phyloP scores from a whole-genome alignment of 768 basidiomycete genomes.

The Termitomyces sp. region DNA sequence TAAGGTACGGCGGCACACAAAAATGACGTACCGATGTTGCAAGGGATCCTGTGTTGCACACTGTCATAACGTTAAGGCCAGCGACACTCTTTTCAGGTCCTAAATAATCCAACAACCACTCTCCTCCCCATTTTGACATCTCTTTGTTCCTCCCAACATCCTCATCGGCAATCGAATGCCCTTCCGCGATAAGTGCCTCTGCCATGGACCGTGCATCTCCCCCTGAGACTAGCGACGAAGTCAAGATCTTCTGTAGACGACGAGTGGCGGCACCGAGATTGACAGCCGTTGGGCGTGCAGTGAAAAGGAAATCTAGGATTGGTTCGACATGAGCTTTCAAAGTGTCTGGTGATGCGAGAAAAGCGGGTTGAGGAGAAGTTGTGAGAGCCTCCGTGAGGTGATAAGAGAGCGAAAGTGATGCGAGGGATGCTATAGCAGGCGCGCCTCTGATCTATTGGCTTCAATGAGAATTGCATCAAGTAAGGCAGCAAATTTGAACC shows the following conservation, averaged over 20 bases:
- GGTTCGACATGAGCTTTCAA: constrained; percentile 52
- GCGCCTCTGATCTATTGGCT: constrained; percentile 66
- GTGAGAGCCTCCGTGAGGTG: constrained; percentile 51
- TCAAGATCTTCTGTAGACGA: constrained; percentile 54
- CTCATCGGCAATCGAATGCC: constrained; percentile 71
- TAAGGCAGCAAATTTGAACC: constrained; percentile 30
- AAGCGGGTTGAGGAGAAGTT: constrained; percentile 42
- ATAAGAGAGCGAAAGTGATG: constrained; percentile 70
- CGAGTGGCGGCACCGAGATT: constrained; percentile 86
- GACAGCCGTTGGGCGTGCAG: constrained; percentile 93
- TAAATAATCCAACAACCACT: constrained; percentile 66
- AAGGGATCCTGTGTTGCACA: constrained; percentile 96
- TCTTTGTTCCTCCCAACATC: constrained; percentile 81
- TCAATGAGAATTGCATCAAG: constrained; percentile 2
- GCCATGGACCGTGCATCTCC: constrained; percentile 43
- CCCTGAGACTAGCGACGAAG: constrained; percentile 33
- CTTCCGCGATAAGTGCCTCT: constrained; percentile 62
- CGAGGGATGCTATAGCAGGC: constrained; percentile 91
- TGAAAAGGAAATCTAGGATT: constrained; percentile 68
- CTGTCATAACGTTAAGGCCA: constrained; percentile 78
- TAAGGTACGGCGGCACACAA: not conserved
- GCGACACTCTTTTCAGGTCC: constrained; percentile 30
- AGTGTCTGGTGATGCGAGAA: constrained; percentile 43
- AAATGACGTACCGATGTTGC: constrained; percentile 74
- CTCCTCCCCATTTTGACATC: constrained; percentile 83